These are phyloP conservation scores for Stereocaulon alpinum DNA, from an alignment of 495 filamentous ascomycete species.

Conservation along the genomic window DNA sequence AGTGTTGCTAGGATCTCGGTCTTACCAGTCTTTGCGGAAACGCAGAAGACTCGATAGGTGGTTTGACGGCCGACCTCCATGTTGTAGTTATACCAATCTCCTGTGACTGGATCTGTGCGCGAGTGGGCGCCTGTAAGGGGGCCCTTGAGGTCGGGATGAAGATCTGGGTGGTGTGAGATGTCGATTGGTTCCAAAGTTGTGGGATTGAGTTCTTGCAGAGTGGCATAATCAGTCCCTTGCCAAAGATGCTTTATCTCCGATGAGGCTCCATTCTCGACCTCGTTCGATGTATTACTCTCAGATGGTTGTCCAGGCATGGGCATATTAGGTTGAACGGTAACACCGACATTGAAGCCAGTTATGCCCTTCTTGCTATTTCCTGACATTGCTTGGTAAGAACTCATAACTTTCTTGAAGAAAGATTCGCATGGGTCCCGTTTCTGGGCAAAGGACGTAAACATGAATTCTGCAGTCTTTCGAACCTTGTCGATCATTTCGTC, in stretches of 20 bases:
- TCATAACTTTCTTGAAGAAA: conserved; percentile 20
- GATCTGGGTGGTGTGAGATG: conserved; percentile 40
- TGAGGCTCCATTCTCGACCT: not conserved
- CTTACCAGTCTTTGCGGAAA: conserved; percentile 47
- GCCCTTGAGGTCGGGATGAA: conserved; percentile 60
- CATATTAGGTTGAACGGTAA: conserved; percentile 17
- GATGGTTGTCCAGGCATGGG: conserved; percentile 5
- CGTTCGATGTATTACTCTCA: conserved; percentile 15
- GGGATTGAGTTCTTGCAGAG: conserved; percentile 52
- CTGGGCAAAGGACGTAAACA: conserved; percentile 15
- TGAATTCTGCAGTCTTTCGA: conserved; percentile 12
- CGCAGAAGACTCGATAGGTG: conserved; percentile 57
- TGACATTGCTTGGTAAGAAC: conserved; percentile 7
- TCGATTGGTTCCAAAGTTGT: conserved; percentile 60
- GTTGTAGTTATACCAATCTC: conserved; percentile 74
- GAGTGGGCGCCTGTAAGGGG: conserved; percentile 56
- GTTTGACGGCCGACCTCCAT: conserved; percentile 36
- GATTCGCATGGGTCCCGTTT: conserved; percentile 20
- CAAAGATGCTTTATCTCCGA: conserved; percentile 40
- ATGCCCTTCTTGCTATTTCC: not conserved
- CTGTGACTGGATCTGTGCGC: conserved; percentile 56
- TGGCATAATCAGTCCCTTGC: conserved; percentile 48
- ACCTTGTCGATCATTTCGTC: conserved; percentile 15
- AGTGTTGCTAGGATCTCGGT: conserved; percentile 64
- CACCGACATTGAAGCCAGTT: conserved; percentile 10